Base-by-base conservation (phyloP, 441 rosid genomes). In the Kokia cookei region DNA sequence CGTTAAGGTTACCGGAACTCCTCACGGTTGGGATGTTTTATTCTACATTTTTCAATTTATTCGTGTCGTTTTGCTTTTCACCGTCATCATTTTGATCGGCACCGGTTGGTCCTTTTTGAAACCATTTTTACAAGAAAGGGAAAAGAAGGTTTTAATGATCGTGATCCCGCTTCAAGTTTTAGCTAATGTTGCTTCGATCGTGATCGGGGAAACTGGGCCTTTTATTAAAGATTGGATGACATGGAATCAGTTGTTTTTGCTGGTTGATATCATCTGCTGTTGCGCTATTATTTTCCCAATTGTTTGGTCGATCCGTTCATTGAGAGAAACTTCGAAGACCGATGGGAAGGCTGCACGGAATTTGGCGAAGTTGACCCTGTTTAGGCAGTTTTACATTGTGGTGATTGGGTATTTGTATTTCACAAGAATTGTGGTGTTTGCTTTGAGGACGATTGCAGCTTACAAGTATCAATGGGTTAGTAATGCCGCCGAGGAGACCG, bases 201-300 rank as follows among this genome's bases (percentile, higher is more conserved):
- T 96, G 74, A 96, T 91, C 57, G 99, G 97, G 22, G 98, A 96
- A 80, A 96, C 99, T 0, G 97, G 99, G 1, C 97, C 98, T 1
- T 96, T 96, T 64, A 89, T 90, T 27, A 88, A 83, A 78, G 98
- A 96, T 45, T 96, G 97, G 97, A 91, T 87, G 12, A 92, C 99
- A 0, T 96, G 94, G 94, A 93, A 96, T 82, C 99, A 91, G 84
- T 87, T 96, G 60, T 92, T 96, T 72, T 79, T 96, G 82, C 75
- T 96, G 61, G 94, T 91, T 5, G 96, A 96, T 83, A 93, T 96
- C 27, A 86, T 92, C 73, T 93, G 99, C 68, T 96, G 99, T 64
- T 96, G 93, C 43, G 98, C 98, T 0, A 96, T 89, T 68, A 92
- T 96, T 15, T 93, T 93, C 90, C 99, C 98, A 0, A 91, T 96